phyloP scores from a whole-genome alignment of 116 monocot genomes.

The Phalaenopsis hybrid region DNA sequence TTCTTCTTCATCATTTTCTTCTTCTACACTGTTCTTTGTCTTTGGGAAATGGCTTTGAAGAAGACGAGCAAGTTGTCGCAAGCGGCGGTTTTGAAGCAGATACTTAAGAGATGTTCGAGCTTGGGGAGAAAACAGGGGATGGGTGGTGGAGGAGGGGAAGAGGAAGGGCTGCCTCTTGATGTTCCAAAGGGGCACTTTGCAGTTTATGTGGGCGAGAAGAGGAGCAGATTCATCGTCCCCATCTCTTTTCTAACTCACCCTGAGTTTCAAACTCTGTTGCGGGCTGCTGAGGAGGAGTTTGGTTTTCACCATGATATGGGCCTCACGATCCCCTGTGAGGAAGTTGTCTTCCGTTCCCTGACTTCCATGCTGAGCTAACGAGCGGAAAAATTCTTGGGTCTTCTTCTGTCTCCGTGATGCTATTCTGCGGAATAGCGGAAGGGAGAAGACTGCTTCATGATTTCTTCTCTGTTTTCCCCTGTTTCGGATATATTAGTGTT shows the following conservation, averaged over 20 bases:
- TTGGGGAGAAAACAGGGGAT: constrained; percentile 16
- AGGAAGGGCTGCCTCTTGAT: constrained; percentile 9
- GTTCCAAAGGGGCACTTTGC: constrained; percentile 24
- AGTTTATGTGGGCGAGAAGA: constrained; percentile 19
- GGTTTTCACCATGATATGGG: constrained; percentile 22
- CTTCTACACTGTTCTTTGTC: background rate
- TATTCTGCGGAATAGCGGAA: no score
- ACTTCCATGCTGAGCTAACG: constrained; percentile 13
- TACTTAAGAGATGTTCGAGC: constrained; percentile 32
- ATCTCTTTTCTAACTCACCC: constrained; percentile 9
- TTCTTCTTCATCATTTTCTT: background rate
- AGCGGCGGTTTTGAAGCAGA: constrained; percentile 23
- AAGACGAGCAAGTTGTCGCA: constrained; percentile 14
- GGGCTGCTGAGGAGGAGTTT: constrained; percentile 20
- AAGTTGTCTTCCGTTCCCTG: constrained; percentile 12
- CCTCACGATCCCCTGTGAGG: constrained; percentile 23
- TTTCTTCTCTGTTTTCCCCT: background rate
- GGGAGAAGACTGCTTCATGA: background rate
- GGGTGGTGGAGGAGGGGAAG: background rate
- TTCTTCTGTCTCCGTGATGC: no score
- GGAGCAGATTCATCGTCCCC: constrained; percentile 20
- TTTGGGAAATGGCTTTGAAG: constrained; percentile 16
- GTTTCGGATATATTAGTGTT: background rate
- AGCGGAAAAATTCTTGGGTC: background rate
- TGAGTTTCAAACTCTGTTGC: constrained; percentile 10